These are phyloP conservation scores for Penicillium rolfsii DNA, from an alignment of 2,329 filamentous ascomycete species.

Conservation along the genomic window DNA sequence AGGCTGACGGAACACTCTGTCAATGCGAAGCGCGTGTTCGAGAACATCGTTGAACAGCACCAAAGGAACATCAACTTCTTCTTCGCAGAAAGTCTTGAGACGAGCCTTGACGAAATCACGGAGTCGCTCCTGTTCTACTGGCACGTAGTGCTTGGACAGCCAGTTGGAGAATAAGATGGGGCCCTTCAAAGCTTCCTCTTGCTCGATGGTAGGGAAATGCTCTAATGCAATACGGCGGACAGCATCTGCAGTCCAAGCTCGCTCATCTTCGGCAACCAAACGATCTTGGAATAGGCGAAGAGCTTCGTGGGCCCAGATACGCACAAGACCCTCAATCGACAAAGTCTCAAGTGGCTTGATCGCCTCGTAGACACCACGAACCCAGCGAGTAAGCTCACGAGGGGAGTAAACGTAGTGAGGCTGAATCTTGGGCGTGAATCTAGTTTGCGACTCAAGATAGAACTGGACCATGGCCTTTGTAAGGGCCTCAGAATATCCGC, in stretches of 20 bases:
- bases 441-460: slow-evolving; percentile 89
- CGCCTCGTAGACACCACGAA: slow-evolving; percentile 94
- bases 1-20: slow-evolving; percentile 96
- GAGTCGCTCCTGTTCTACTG: slow-evolving; percentile 91
- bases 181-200: slow-evolving; percentile 82
- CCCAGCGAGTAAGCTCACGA: slow-evolving; percentile 97
- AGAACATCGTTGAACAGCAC: slow-evolving; percentile 99
- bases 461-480: slow-evolving; percentile 98
- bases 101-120: slow-evolving; percentile 97
- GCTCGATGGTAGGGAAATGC: slow-evolving; percentile 93
- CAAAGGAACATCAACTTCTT: slow-evolving; percentile 97
- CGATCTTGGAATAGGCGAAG: slow-evolving; percentile 95
- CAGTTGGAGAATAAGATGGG: slow-evolving; percentile 99
- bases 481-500: slow-evolving; percentile 89
- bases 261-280: slow-evolving; percentile 90
- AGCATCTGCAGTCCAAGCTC: slow-evolving; percentile 90
- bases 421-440: slow-evolving; percentile 95
- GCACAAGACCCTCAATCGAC: slow-evolving; percentile 84
- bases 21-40: slow-evolving; percentile 96
- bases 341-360: slow-evolving; percentile 89
- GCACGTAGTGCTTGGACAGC: slow-evolving; percentile 98
- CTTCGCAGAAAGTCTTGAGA: slow-evolving; percentile 97
- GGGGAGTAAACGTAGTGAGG: slow-evolving; percentile 99
- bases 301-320: slow-evolving; percentile 98
- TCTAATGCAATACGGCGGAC: slow-evolving; percentile 85